Percentiles rank a stretch among this genome's conserved stretches.
These are phyloP conservation scores for Cymbidium sinense DNA, from an alignment of 106 monocot genomes.

Conservation along the genomic window DNA sequence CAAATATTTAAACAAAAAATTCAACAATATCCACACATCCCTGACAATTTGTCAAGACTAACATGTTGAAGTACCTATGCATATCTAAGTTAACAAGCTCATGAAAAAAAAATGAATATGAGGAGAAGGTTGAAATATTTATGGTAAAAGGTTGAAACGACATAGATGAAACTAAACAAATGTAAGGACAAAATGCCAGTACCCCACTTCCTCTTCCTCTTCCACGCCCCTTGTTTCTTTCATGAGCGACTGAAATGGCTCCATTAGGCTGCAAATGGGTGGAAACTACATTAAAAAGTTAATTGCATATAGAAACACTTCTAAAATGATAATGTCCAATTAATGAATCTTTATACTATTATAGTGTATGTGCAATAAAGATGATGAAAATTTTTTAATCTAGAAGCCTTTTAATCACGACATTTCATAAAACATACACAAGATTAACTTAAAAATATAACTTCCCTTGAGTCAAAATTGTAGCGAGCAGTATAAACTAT, in stretches of 20 bases:
- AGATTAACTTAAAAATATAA: neutral
- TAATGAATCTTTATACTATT: neutral
- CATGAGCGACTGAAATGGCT: constrained; percentile 7
- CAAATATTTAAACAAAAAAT: neutral
- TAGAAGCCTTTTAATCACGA: neutral
- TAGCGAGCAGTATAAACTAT: neutral
- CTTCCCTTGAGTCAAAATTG: neutral
- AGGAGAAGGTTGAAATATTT: neutral
- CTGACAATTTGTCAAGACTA: neutral
- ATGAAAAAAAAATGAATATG: neutral
- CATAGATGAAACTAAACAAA: neutral
- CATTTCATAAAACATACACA: neutral
- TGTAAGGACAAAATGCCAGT: neutral
- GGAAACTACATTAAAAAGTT: neutral
- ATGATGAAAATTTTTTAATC: neutral
- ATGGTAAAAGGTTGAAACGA: neutral
- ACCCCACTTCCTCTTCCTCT: constrained; percentile 21
- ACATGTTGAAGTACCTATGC: neutral
- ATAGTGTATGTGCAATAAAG: neutral
- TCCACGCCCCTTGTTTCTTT: constrained; percentile 20
- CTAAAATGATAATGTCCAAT: neutral
- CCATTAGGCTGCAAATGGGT: constrained; percentile 20
- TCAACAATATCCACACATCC: neutral
- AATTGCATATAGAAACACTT: neutral
- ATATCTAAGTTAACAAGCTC: neutral